Base-by-base conservation (phyloP, 2,329 filamentous ascomycete genomes). In the Claviceps purpurea region DNA sequence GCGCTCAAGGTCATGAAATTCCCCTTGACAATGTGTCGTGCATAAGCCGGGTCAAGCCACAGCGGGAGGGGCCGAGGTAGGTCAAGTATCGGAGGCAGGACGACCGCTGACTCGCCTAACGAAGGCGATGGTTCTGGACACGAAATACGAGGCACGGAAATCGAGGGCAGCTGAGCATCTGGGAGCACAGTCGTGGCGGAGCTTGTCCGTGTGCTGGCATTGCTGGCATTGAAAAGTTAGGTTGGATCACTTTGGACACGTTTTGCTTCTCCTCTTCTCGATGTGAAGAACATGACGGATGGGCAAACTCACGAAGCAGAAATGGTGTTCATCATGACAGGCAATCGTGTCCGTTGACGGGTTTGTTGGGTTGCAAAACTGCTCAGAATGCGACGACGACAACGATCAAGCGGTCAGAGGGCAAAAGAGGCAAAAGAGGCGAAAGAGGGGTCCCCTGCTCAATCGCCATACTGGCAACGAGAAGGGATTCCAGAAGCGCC, bases 1-100 rank as follows among this genome's bases (percentile, higher is more conserved):
- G 89, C 89, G 61, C 90, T 94, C 55, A 97, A 72, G 13, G 91
- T 96, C 84, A 95, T 88, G 66, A 96, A 96, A 72, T 96, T 97
- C 54, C 91, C 91, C 73, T 91, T 94, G 64, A 96, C 90, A 57
- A 95, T 95, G 63, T 95, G 82, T 64, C 84, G 87, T 51, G 85
- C 84, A 65, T 87, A 85, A 56, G 80, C 72, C 51, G 84, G 76
- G 62, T 87, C 84, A 62, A 89, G 80, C 81, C 87, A 89, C 55
- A 87, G 72, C n/a, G 87, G 87, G 54, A 82, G 73, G 34, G 79
- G 78, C 41, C 79, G 76, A 54, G 84, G 83, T 55, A 51, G 37
- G 13, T 39, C 50, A 30, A 52, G 37, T 10, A 14, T 47, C 6
- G 50, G 52, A 22, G 50, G 42, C 47, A 38, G 2, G 34, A 37